A percentile compares a stretch with the other conserved stretches of the same genome.
Conservation (phyloP, 2,329 filamentous ascomycete species). For the Microcyclosporella mali region DNA sequence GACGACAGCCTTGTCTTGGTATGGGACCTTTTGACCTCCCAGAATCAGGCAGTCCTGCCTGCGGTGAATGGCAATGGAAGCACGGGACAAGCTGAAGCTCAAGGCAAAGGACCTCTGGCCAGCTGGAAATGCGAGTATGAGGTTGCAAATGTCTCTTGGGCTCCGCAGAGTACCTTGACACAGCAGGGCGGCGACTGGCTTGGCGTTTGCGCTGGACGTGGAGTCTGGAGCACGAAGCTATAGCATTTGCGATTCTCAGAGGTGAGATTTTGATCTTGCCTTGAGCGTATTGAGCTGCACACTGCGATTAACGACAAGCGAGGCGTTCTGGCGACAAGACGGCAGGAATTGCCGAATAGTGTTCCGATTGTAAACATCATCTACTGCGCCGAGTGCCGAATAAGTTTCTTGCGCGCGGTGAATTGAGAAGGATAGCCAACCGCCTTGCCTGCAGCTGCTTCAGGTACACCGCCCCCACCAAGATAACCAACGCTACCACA, state of each 20-base stretch:
- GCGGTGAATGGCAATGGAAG: constrained; percentile 26
- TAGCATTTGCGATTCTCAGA: constrained; percentile 22
- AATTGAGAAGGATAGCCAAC: too few relatives aligned
- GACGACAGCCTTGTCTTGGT: constrained; percentile 88
- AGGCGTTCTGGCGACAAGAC: neutral
- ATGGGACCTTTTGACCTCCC: constrained; percentile 79
- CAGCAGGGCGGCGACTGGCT: constrained; percentile 74
- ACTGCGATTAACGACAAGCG: neutral
- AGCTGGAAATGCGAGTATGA: constrained; percentile 85
- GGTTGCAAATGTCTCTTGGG: constrained; percentile 79
- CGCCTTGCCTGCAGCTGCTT: too few relatives aligned
- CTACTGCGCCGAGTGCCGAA: too few relatives aligned
- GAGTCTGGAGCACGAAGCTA: constrained; percentile 68
- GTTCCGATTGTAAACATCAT: neutral
- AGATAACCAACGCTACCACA: neutral
- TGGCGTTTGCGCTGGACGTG: constrained; percentile 71
- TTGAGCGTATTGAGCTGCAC: neutral
- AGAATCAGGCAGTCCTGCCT: constrained; percentile 36
- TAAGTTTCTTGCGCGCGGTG: too few relatives aligned
- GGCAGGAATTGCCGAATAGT: neutral
- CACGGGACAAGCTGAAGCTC: constrained; percentile 21
- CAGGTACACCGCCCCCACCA: neutral
- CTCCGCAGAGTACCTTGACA: constrained; percentile 62
- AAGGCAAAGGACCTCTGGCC: constrained; percentile 63
- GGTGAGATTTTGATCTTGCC: neutral